phyloP scores from a whole-genome alignment of 345 rosid species.

The Hibiscus tridactylites region DNA sequence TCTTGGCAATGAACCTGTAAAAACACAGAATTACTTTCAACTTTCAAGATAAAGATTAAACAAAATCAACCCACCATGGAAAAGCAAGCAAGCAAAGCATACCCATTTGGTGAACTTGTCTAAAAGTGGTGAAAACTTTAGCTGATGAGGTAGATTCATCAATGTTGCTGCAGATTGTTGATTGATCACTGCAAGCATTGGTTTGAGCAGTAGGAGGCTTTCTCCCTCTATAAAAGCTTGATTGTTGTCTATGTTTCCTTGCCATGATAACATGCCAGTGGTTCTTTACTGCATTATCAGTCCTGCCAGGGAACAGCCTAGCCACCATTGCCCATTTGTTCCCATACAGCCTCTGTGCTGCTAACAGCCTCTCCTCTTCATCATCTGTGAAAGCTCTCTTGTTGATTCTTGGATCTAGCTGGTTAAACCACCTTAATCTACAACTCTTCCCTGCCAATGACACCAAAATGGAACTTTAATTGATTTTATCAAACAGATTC shows the following conservation, averaged over 20 bases:
- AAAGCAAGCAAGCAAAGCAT: conserved; percentile 1
- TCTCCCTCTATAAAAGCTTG: conserved; percentile 37
- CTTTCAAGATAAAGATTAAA: not conserved
- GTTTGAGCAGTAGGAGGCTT: conserved; percentile 21
- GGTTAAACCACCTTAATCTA: conserved; percentile 93
- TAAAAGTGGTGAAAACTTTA: conserved; percentile 21
- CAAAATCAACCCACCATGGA: not conserved
- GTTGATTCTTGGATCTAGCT: conserved; percentile 85
- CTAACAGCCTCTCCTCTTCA: conserved; percentile 70
- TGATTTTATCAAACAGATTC: not conserved
- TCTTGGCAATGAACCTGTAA: conserved; percentile 8
- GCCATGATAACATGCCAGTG: conserved; percentile 99
- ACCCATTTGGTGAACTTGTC: conserved; percentile 24
- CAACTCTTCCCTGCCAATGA: conserved; percentile 75
- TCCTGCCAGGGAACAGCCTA: conserved; percentile 74
- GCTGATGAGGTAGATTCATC: conserved; percentile 47
- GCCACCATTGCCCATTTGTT: conserved; percentile 95
- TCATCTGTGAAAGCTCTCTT: conserved; percentile 66
- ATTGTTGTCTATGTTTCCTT: conserved; percentile 67
- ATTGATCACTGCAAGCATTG: conserved; percentile 29
- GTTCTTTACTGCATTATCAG: conserved; percentile 92
- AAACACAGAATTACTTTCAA: not conserved
- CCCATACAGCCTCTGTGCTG: conserved; percentile 66
- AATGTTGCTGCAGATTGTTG: conserved; percentile 31
- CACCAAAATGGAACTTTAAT: not conserved